Evolutionary conservation across 1,284 basidiomycete species (phyloP).

Genomic region (Cutaneotrichosporon sp.): DNA sequence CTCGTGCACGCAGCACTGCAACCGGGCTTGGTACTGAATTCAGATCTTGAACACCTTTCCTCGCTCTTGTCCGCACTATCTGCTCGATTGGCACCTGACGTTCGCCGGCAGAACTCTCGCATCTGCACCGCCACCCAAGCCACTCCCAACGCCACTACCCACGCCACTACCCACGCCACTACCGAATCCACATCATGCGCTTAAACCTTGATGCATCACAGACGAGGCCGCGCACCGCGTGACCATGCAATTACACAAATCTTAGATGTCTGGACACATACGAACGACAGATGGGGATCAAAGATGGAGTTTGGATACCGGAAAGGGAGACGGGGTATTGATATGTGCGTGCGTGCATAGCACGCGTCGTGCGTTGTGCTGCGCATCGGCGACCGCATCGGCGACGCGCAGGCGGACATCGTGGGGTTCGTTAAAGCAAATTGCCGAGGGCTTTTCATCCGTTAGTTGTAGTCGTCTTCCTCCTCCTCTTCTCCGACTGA

Average conservation of each 20-base stretch:
- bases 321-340: not conserved
- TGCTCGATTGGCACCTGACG: too few species aligned
- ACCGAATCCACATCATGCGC: not conserved
- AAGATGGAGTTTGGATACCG: too few species aligned
- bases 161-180: not conserved
- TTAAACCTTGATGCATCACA: not conserved
- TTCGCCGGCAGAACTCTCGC: too few species aligned
- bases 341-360: not conserved
- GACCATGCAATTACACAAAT: not conserved
- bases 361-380: not conserved
- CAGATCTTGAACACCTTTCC: too few species aligned
- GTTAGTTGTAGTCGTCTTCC: slow-evolving; percentile 47
- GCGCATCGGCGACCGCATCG: too few species aligned
- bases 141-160: too few species aligned
- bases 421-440: not conserved
- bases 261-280: not conserved
- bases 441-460: not conserved
- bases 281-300: not conserved
- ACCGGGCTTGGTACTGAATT: too few species aligned
- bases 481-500: slow-evolving; percentile 62
- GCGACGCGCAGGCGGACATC: not conserved
- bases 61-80: too few species aligned
- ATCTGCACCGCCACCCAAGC: too few species aligned
- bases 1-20: too few species aligned
- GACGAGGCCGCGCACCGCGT: slow-evolving; percentile 1